These are phyloP conservation scores for Quercus tomentella DNA, from an alignment of 331 rosid genomes.

Conservation along the genomic window DNA sequence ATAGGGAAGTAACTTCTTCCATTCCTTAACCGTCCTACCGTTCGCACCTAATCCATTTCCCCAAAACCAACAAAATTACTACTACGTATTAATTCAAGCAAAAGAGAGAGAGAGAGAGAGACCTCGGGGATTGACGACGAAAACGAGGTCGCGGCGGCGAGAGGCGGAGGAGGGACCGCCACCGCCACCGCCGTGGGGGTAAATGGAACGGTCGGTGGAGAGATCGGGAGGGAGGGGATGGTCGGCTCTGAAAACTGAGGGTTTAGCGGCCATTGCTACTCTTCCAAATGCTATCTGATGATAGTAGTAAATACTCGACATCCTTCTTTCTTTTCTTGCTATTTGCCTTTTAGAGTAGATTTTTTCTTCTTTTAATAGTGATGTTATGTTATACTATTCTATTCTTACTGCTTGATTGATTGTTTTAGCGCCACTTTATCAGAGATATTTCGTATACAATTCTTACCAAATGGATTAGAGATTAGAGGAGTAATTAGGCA, in stretches of 20 bases:
- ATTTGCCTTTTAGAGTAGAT: too few relatives aligned
- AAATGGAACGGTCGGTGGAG: constrained; percentile 29
- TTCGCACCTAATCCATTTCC: constrained; percentile 70
- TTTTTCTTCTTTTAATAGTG: too few relatives aligned
- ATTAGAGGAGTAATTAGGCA: too few relatives aligned
- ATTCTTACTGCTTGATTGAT: background rate
- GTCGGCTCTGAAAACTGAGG: constrained; percentile 54
- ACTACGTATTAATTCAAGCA: too few relatives aligned
- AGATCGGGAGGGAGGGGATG: constrained; percentile 54
- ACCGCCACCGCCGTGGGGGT: background rate
- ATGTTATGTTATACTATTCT: too few relatives aligned
- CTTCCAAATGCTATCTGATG: constrained; percentile 52
- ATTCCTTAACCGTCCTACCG: constrained; percentile 79
- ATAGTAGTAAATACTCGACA: constrained; percentile 2
- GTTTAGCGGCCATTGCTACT: constrained; percentile 50
- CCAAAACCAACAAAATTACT: too few relatives aligned
- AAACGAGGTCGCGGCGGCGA: constrained; percentile 71
- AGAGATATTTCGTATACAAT: background rate
- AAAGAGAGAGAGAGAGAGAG: constrained; percentile 10
- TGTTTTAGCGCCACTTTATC: too few relatives aligned
- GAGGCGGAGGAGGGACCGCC: constrained; percentile 50
- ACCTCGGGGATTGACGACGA: constrained; percentile 90
- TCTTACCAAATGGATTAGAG: too few relatives aligned
- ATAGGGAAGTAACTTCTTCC: constrained; percentile 89
- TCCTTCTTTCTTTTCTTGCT: too few relatives aligned